Evolutionary conservation across 495 filamentous ascomycete species (phyloP).

Genomic region (Durotheca rogersii): DNA sequence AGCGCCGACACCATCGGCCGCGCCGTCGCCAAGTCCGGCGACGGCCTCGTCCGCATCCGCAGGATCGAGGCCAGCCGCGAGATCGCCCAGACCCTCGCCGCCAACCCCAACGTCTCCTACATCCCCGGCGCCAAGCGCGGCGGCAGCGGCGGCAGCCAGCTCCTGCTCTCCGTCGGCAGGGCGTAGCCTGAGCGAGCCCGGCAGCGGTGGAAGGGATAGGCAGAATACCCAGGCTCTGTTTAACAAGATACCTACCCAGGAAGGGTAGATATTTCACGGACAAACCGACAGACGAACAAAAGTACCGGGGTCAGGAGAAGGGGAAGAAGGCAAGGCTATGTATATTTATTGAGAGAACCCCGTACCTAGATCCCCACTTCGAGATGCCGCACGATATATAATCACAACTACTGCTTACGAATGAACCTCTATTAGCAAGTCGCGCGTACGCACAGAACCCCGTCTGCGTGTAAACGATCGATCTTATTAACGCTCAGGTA

Average conservation of each 20-base stretch:
- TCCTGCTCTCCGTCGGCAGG: constrained; percentile 54
- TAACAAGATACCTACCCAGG: too few relatives aligned
- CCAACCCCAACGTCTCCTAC: constrained; percentile 96
- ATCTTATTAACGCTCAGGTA: too few relatives aligned
- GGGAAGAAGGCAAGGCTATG: constrained; percentile 6
- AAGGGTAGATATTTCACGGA: too few relatives aligned
- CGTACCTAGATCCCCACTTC: constrained; percentile 36
- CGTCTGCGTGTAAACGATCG: too few relatives aligned
- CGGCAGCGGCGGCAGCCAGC: constrained; percentile 56
- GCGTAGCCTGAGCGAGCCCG: constrained; percentile 19
- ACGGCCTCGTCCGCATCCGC: constrained; percentile 91
- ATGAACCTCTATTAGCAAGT: too few relatives aligned
- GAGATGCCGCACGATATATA: too few relatives aligned
- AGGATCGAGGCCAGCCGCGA: constrained; percentile 96
- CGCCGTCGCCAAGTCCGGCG: constrained; percentile 88
- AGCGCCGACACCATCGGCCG: constrained; percentile 90
- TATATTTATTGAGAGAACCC: constrained; percentile 27
- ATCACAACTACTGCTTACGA: too few relatives aligned
- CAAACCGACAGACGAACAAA: too few relatives aligned
- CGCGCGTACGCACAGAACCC: too few relatives aligned
- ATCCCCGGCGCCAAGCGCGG: constrained; percentile 74
- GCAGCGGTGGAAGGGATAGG: constrained; percentile 1
- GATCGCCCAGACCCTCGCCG: constrained; percentile 85
- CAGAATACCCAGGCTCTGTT: too few relatives aligned
- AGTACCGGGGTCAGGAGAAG: not conserved